A percentile compares a stretch with the other conserved stretches of the same genome.
phyloP scores from a whole-genome alignment of 495 filamentous ascomycete genomes.

The Neurospora sp. region DNA sequence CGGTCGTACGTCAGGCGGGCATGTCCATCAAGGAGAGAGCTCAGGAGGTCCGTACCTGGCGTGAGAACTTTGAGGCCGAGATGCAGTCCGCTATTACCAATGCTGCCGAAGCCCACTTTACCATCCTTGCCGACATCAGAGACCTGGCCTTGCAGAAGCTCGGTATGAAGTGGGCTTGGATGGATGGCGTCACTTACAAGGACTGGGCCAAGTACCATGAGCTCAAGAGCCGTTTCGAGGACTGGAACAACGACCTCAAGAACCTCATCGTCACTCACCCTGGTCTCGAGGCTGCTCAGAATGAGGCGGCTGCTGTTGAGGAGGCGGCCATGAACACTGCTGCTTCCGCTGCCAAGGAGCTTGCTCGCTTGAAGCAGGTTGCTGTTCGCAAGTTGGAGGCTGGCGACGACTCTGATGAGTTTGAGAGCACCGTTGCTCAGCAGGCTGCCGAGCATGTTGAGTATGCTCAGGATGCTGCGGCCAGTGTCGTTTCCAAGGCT shows the following conservation, averaged over 20 bases:
- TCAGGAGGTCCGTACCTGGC: conserved; percentile 72
- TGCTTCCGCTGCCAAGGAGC: conserved; percentile 70
- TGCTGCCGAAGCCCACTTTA: conserved; percentile 71
- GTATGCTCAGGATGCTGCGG: conserved; percentile 15
- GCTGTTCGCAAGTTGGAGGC: conserved; percentile 77
- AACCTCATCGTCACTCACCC: conserved; percentile 60
- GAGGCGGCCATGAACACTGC: conserved; percentile 70
- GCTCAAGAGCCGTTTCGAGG: conserved; percentile 70
- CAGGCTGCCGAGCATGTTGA: conserved; percentile 31
- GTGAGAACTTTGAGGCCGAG: conserved; percentile 59
- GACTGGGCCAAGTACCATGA: conserved; percentile 90
- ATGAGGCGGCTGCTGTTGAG: conserved; percentile 59
- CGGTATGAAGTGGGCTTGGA: conserved; percentile 96
- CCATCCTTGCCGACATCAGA: conserved; percentile 72
- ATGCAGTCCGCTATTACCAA: conserved; percentile 56
- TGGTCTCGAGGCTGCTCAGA: conserved; percentile 57
- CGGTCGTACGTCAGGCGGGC: conserved; percentile 62
- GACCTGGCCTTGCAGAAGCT: conserved; percentile 90
- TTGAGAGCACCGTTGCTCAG: conserved; percentile 40
- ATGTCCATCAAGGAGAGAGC: conserved; percentile 69
- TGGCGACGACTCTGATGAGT: conserved; percentile 66
- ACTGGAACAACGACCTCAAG: conserved; percentile 76
- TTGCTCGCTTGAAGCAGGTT: conserved; percentile 74
- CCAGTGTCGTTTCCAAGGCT: conserved; percentile 6
- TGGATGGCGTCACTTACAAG: conserved; percentile 89